A percentile compares a stretch with the other conserved stretches of the same genome.
These are phyloP conservation scores for Betula pendula DNA, from an alignment of 306 rosid genomes.

Conservation along the genomic window DNA sequence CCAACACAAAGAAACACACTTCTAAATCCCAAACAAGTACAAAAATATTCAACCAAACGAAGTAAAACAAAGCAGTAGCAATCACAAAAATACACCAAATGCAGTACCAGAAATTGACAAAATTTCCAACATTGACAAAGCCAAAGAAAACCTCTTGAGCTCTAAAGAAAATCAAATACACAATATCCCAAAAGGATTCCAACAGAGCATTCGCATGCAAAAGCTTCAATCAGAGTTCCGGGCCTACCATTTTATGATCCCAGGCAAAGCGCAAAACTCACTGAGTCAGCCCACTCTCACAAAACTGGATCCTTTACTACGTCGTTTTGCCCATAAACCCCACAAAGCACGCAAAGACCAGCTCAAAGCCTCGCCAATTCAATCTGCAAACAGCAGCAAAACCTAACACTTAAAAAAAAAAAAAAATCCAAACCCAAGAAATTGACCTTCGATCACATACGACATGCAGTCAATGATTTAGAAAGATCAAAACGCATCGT, in stretches of 20 bases:
- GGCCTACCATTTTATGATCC: constrained; percentile 47
- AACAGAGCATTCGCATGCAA: constrained; percentile 24
- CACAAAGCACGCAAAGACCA: constrained; percentile 28
- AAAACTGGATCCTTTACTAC: constrained; percentile 27
- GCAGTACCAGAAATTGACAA: constrained; percentile 4
- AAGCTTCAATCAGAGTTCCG: constrained; percentile 22
- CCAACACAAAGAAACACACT: neutral
- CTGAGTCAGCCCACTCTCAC: constrained; percentile 26
- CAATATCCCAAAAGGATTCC: neutral
- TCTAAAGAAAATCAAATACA: neutral
- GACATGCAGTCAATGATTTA: constrained; percentile 5
- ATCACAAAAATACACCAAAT: neutral
- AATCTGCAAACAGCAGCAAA: constrained; percentile 17
- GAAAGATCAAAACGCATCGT: constrained; percentile 9
- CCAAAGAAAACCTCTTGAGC: neutral
- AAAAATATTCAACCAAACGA: neutral
- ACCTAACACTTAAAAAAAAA: constrained; percentile 23
- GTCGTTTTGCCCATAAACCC: constrained; percentile 11
- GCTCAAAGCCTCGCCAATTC: constrained; percentile 17
- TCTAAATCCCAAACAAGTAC: neutral
- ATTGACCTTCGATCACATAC: constrained; percentile 24
- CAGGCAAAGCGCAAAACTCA: constrained; percentile 12
- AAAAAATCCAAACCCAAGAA: constrained; percentile 6
- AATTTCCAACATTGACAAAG: neutral
- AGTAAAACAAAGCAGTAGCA: neutral